Percentiles rank a stretch among this genome's conserved stretches.
These are phyloP conservation scores for Purpureocillium lavendulum DNA, from an alignment of 2,329 filamentous ascomycete species.

Conservation along the genomic window DNA sequence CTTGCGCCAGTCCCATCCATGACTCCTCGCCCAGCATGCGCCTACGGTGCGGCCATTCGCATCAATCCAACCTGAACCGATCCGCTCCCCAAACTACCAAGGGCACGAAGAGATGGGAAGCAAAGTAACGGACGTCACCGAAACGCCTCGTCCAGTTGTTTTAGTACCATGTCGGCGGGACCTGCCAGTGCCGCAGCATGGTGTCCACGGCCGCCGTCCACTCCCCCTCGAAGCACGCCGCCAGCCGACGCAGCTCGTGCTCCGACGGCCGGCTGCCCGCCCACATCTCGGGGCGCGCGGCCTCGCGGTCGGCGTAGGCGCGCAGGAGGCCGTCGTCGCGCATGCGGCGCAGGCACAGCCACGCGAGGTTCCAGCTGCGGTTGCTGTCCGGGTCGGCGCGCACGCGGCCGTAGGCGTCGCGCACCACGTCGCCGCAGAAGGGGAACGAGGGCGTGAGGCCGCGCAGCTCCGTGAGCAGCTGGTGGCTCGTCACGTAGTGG, in stretches of 20 bases:
- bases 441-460: conserved; percentile 60
- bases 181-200: conserved; percentile 62
- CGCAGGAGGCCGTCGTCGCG: conserved; percentile 52
- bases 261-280: conserved; percentile 46
- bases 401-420: conserved; percentile 58
- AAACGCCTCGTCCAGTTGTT: not conserved
- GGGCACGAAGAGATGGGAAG: too few relatives aligned
- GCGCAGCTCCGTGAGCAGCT: conserved; percentile 61
- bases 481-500: conserved; percentile 63
- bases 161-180: conserved; percentile 48
- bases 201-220: conserved; percentile 57
- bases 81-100: too few relatives aligned
- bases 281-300: conserved; percentile 62
- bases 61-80: too few relatives aligned
- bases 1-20: too few relatives aligned
- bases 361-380: conserved; percentile 69
- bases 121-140: too few relatives aligned
- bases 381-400: conserved; percentile 55
- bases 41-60: too few relatives aligned
- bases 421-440: conserved; percentile 55
- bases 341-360: conserved; percentile 62
- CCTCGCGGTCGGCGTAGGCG: conserved; percentile 52
- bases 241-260: conserved; percentile 49
- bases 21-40: too few relatives aligned
- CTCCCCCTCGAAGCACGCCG: conserved; percentile 55